Evolutionary conservation across 2,329 filamentous ascomycete species (phyloP).

Genomic region (Pyrenophora graminea): DNA sequence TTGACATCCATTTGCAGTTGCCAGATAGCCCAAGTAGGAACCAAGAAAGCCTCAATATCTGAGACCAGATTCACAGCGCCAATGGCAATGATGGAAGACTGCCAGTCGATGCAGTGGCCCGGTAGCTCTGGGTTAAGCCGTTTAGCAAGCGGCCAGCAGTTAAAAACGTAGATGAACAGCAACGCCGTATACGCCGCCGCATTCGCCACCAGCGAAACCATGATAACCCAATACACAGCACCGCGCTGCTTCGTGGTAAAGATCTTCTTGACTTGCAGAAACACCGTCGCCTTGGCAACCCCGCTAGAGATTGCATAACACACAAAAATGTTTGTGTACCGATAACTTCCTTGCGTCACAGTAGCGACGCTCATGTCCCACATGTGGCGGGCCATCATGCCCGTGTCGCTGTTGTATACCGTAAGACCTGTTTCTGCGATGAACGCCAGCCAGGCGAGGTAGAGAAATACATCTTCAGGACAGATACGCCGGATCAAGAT

Average conservation of each 20-base stretch:
- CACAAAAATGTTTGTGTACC: not conserved
- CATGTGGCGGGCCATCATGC: constrained; percentile 5
- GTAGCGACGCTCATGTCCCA: constrained; percentile 4
- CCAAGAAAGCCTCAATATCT: constrained; percentile 21
- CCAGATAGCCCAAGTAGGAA: constrained; percentile 19
- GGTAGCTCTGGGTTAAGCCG: constrained; percentile 7
- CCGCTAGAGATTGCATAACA: constrained; percentile 2
- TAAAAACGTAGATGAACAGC: constrained; percentile 18
- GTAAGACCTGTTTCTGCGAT: constrained; percentile 9
- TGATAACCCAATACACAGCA: constrained; percentile 15
- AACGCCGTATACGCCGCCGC: constrained; percentile 12
- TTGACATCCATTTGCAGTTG: constrained; percentile 11
- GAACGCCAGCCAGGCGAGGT: constrained; percentile 10
- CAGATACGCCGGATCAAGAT: not conserved
- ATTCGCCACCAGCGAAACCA: constrained; percentile 7
- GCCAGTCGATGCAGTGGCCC: constrained; percentile 14
- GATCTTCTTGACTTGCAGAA: constrained; percentile 16
- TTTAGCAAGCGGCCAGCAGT: constrained; percentile 15
- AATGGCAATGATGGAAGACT: constrained; percentile 11
- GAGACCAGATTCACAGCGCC: constrained; percentile 12
- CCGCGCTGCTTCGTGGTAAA: constrained; percentile 10
- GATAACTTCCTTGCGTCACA: not conserved
- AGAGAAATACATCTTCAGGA: constrained; percentile 13
- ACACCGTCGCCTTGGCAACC: constrained; percentile 9
- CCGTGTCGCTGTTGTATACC: not conserved